Evolutionary conservation across 257 asterid species (phyloP), one percentile per base, ranked within the genome.

Genomic region (Forsythia suspensa): DNA sequence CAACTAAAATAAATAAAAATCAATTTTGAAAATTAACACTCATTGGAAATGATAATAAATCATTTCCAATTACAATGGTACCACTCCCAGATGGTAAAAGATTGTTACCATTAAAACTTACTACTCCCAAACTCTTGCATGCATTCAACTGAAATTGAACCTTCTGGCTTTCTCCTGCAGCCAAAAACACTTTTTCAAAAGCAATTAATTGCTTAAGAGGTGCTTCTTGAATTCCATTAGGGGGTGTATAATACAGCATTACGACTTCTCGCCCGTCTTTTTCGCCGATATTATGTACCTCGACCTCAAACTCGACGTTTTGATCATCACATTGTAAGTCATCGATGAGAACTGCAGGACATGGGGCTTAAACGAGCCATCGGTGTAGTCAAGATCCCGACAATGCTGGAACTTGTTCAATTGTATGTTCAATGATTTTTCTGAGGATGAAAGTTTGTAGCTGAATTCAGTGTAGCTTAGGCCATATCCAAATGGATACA

Each of bases 401-500:
- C 87, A 86, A 12, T 85, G 85, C 0, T 71, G 85, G 42, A 77
- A 71, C n/a, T 83, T 67, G 79, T 70, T 79, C 80, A 86, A 20
- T 2, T 57, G 7, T 1, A 86, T 51, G 39, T 70, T 12, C 6
- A 85, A 0, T 0, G 75, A 5, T 42, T 42, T 21, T 2, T 61
- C 18, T 8, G 87, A 5, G 0, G 79, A 36, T 0, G 12, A 15
- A 3, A 82, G 18, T 2, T 21, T 55, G 84, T 84, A 80, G 12
- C 70, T 63, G 76, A 81, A 84, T 4, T 63, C 83, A 1, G 92
- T 84, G 79, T 89, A 89, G 77, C 90, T 86, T 9, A 89, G 82
- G 0, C 92, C 94, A 34, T 84, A 70, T 1, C 94, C 90, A 13
- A 90, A 90, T 2, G 84, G 85, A 46, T 83, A 88, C 0, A 90